Evolutionary conservation across 2,329 filamentous ascomycete genomes (phyloP).

Genomic region (Bipolaris gigantea): DNA sequence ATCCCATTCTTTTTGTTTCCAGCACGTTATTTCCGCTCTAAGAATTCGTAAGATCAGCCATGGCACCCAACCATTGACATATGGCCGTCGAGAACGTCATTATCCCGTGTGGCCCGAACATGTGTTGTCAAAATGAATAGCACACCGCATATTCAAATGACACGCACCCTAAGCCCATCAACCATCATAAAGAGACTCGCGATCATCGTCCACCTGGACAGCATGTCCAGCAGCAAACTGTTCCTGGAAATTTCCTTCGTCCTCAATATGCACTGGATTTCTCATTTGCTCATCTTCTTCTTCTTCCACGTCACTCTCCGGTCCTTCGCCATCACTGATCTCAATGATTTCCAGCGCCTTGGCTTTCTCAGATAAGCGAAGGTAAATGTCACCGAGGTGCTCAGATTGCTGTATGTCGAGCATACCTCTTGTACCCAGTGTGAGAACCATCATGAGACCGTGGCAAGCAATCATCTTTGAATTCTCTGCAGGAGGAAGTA

Average conservation of each 20-base stretch:
- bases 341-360: constrained; percentile 20
- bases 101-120: neutral
- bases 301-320: neutral
- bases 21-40: no score
- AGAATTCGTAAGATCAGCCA: neutral
- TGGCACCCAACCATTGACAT: neutral
- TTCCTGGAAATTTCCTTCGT: constrained; percentile 28
- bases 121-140: neutral
- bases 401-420: constrained; percentile 64
- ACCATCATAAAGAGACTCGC: constrained; percentile 27
- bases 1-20: neutral
- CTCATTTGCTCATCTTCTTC: constrained; percentile 6
- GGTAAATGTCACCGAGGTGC: constrained; percentile 46
- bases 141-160: neutral
- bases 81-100: no score
- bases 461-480: constrained; percentile 64
- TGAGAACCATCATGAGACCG: constrained; percentile 46
- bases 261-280: constrained; percentile 3
- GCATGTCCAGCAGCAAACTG: constrained; percentile 25
- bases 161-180: constrained; percentile 5
- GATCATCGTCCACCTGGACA: constrained; percentile 15
- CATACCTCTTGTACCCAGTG: constrained; percentile 59
- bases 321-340: constrained; percentile 12
- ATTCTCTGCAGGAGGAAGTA: constrained; percentile 64
- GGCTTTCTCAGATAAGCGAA: constrained; percentile 29